Base-by-base conservation (phyloP, 257 asterid species). In the Henckelia pumila region DNA sequence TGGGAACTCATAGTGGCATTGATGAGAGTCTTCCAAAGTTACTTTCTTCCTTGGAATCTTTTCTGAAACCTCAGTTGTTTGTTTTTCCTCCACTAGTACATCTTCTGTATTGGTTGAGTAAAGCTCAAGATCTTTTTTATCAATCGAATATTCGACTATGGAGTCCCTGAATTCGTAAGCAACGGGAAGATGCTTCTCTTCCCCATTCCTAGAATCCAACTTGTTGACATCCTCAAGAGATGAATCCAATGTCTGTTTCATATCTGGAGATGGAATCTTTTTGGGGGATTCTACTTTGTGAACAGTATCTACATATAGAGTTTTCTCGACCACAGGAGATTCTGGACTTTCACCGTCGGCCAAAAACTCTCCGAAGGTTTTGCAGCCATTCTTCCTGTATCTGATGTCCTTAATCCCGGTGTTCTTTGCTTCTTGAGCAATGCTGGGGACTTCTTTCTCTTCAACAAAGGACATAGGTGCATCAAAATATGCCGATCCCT, bases 1-100 rank as follows among this genome's bases (percentile, higher is more conserved):
- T n/a, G 93, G 93, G 68, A 82, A 77, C 40, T 69, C 63, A 0
- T 61, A 61, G 64, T 63, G n/a, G 28, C 58, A 57, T 56, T 66
- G 37, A 25, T 32, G 55, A 26, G 75, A 64, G 33, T 60, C 71
- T 24, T 67, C 74, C 8, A 50, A 56, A 44, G 50, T 74, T 19
- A 24, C 69, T 22, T 69, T 35, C 64, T 70, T 63, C 29, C 53
- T 33, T 56, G 59, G 69, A 35, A 66, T 68, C 69, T 68, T 79
- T 62, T 57, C 76, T 10, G 28, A 64, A 68, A 56, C 52, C 67
- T 52, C 65, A 30, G 56, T n/a, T 25, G 66, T 70, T 66, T 61
- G 75, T 30, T 72, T 78, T 16, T 52, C 66, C 6, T 77, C 70
- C 66, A 26, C 26, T 64, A 66, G 33, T 3, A 49, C 20, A 73